These are phyloP conservation scores for Zea mays DNA, from an alignment of 176 grass and related monocot genomes.

Conservation along the genomic window Zm-B73-REFERENCE-NAM-5.0 NC_050101.1:128969501-128970000, in stretches of 20 bases:
- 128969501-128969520: no score
- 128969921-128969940: no score
- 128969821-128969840: background rate
- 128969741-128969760: background rate
- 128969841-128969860: background rate
- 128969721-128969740: constrained; percentile 21
- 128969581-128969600: no score
- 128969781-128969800: background rate
- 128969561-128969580: no score
- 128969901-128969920: background rate
- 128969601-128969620: no score
- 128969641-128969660: no score
- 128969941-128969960: background rate
- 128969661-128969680: no score
- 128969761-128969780: background rate
- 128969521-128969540: no score
- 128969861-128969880: no score
- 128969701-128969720: background rate
- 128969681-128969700: no score
- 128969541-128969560: no score
- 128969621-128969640: no score
- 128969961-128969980: constrained; percentile 30
- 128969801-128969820: background rate
- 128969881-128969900: background rate
- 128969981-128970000: background rate